Conservation (phyloP, 1,284 basidiomycete species). For the Sphaerobolus stellatus region DNA sequence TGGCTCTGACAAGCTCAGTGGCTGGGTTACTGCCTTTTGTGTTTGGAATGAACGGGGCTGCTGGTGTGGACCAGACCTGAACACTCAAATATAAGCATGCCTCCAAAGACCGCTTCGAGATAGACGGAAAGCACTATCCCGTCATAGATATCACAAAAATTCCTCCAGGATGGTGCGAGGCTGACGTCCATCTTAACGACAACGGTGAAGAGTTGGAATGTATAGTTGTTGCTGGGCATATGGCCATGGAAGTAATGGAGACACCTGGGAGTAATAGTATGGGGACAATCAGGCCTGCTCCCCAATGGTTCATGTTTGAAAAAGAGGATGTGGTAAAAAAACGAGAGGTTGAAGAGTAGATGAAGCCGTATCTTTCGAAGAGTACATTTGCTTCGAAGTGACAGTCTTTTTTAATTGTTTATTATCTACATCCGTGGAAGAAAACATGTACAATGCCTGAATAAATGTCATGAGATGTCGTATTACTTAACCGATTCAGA, state of each 20-base stretch:
- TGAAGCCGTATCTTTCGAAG: too few relatives aligned
- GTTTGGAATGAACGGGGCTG: constrained; percentile 33
- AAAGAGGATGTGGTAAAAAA: background rate
- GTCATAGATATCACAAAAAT: constrained; percentile 31
- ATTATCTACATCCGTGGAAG: too few relatives aligned
- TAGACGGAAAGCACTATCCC: constrained; percentile 39
- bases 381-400: too few relatives aligned
- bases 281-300: background rate
- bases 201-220: constrained; percentile 32
- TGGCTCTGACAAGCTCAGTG: constrained; percentile 26
- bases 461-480: too few relatives aligned
- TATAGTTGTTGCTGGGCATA: constrained; percentile 41
- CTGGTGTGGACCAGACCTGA: constrained; percentile 29
- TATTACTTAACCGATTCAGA: too few relatives aligned
- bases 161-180: constrained; percentile 36
- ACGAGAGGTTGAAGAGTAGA: background rate
- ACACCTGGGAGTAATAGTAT: background rate
- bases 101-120: constrained; percentile 18
- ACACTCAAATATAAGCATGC: background rate
- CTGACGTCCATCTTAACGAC: constrained; percentile 41
- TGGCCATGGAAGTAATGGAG: constrained; percentile 22
- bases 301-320: background rate
- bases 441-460: too few relatives aligned
- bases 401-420: too few relatives aligned
- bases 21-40: constrained; percentile 43